These are phyloP conservation scores for Stevia rebaudiana DNA, from an alignment of 140 eudicot genomes.

Conservation along the genomic window DNA sequence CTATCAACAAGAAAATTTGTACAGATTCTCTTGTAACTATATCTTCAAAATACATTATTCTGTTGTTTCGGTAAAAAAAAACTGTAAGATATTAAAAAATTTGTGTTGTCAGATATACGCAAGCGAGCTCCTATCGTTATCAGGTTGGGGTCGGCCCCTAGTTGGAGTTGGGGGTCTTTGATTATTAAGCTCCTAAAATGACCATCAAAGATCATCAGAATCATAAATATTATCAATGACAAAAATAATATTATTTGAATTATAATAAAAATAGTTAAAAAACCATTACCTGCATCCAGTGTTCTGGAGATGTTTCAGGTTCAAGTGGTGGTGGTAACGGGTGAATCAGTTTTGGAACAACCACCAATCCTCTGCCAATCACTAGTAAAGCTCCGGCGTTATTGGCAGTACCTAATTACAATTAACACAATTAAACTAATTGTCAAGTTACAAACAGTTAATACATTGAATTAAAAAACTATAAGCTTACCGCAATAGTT, in stretches of 20 bases:
- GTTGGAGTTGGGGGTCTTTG: constrained; percentile 98
- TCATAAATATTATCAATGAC: no score
- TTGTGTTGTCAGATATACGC: constrained; percentile 50
- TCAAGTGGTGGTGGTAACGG: constrained; percentile 79
- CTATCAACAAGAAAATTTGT: constrained; percentile 5
- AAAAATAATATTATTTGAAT: background rate
- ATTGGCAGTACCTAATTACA: constrained; percentile 70
- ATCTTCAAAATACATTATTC: constrained; percentile 12
- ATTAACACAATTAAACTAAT: constrained; percentile 14
- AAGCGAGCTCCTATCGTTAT: constrained; percentile 63
- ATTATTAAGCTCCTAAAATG: constrained; percentile 83
- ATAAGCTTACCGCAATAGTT: constrained; percentile 76
- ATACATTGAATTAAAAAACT: background rate
- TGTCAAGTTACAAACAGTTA: constrained; percentile 2
- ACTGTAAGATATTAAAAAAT: constrained; percentile 4
- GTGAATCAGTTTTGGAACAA: constrained; percentile 89
- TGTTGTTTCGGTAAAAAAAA: constrained; percentile 2
- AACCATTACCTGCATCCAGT: constrained; percentile 72
- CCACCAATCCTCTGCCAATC: constrained; percentile 81
- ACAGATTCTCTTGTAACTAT: constrained; percentile 13
- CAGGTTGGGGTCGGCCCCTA: constrained; percentile 85
- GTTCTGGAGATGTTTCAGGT: constrained; percentile 63
- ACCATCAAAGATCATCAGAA: constrained; percentile 10
- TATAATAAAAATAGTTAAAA: background rate
- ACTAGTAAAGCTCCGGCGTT: constrained; percentile 97